Base-by-base conservation (phyloP, 2,329 filamentous ascomycete species). In the Epichloe elymi region DNA sequence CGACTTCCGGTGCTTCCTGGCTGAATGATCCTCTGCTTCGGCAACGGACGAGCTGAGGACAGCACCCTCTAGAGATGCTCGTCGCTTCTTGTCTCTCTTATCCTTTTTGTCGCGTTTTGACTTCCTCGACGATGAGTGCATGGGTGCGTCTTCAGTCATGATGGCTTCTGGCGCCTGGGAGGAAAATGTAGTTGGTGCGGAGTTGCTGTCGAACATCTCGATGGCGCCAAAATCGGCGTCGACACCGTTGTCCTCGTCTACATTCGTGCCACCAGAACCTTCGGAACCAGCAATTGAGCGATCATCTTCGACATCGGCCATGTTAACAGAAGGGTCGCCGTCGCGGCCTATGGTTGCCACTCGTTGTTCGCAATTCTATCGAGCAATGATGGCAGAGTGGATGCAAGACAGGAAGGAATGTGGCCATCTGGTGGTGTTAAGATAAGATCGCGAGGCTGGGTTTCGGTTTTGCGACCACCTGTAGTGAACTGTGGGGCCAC, bases 171-270 rank as follows among this genome's bases (percentile, higher is more conserved):
- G 61, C 11, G 57, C 63, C 48, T 63, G 61, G 6, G 65, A 63
- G 6, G 63, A 61, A 46, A 61, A 63, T n/a, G 63, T 60, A 14
- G 57, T 56, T 41, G 61, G 57, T 43, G 60, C 57, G 46, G 61
- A 55, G 55, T 66, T 68, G 58, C 66, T 69, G 53, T 68, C 64
- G 49, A 69, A 69, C 59, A 69, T 65, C 46, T 68, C 64, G 48
- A 69, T 61, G 23, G 63, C 50, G 20, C 65, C 66, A 51, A 68
- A 68, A 48, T 67, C 63, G 39, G 56, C 56, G 42, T 67, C 64
- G 19, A 58, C 56, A 23, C 53, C 57, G 20, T 56, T 52, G 33
- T 57, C 55, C 11, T 51, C 54, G 19, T 53, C 57, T 26, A 58
- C 54, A 14, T 62, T 55, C 19, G 47, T 47, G 50, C 57, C 56